Conservation (phyloP, 139 green algal species). For the Picochlorum sp. region DNA sequence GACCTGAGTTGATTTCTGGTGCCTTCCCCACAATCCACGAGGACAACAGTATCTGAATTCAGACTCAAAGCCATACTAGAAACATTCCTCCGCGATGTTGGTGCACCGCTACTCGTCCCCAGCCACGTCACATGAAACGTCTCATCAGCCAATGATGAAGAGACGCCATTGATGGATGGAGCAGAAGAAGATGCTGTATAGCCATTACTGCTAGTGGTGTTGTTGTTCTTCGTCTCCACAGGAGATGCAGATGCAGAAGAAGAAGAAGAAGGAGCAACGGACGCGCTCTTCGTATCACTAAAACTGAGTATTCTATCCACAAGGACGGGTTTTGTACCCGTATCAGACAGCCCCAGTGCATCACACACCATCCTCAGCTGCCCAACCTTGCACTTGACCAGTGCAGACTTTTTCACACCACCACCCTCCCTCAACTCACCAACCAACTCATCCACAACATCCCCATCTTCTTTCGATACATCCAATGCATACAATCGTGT, state of each 20-base stretch:
- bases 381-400: constrained; percentile 8
- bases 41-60: constrained; percentile 24
- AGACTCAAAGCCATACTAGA: constrained; percentile 55
- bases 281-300: no score
- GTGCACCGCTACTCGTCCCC: constrained; percentile 68
- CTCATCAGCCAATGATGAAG: neutral
- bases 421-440: neutral
- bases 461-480: neutral
- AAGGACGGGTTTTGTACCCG: constrained; percentile 18
- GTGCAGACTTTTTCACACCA: constrained; percentile 1
- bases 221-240: neutral
- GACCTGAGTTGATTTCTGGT: constrained; percentile 56
- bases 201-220: neutral
- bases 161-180: neutral
- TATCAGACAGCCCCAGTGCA: constrained; percentile 4
- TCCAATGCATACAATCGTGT: no score
- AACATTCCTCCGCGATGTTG: constrained; percentile 74
- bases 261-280: no score
- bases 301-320: constrained; percentile 12
- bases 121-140: constrained; percentile 66
- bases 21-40: constrained; percentile 90
- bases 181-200: neutral
- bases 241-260: neutral
- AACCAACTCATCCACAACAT: neutral
- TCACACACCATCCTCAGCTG: constrained; percentile 15